phyloP scores from a whole-genome alignment of 169 alveolate genomes.

The Plasmodium sp. region DNA sequence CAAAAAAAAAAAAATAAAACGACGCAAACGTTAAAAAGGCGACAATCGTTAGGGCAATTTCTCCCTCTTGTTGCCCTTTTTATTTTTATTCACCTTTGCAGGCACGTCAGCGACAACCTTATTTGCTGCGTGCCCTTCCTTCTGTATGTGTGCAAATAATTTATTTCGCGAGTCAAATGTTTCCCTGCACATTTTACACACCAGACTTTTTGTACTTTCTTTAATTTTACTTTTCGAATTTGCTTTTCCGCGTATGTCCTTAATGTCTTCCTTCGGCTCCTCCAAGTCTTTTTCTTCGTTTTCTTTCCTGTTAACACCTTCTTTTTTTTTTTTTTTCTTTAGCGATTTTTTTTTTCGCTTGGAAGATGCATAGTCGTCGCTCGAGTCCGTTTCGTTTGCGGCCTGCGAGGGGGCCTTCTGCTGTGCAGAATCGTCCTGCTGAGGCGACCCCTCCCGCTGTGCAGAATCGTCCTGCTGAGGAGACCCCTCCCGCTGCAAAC shows the following conservation, averaged over 20 bases:
- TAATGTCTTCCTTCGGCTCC: not conserved
- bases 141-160: conserved; percentile 76
- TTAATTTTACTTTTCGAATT: conserved; percentile 8
- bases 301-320: not conserved
- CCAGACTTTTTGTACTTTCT: conserved; percentile 8
- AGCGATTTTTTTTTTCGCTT: conserved; percentile 28
- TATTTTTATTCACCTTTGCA: conserved; percentile 2
- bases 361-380: conserved; percentile 8
- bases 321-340: conserved; percentile 28
- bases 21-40: not conserved
- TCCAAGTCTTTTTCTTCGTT: not conserved
- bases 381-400: not conserved
- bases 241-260: not conserved
- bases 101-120: not conserved
- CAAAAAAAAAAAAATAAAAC: not conserved
- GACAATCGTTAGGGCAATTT: not conserved
- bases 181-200: conserved; percentile 33
- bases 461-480: not conserved
- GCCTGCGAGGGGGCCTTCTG: not conserved
- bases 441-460: not conserved
- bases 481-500: not conserved
- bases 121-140: conserved; percentile 75
- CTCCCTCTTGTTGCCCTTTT: not conserved
- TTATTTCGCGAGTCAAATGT: conserved; percentile 77
- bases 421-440: not conserved